Percentiles rank a stretch among this genome's conserved stretches.
phyloP scores from a whole-genome alignment of 495 filamentous ascomycete species.

The Xylaria sp. region DNA sequence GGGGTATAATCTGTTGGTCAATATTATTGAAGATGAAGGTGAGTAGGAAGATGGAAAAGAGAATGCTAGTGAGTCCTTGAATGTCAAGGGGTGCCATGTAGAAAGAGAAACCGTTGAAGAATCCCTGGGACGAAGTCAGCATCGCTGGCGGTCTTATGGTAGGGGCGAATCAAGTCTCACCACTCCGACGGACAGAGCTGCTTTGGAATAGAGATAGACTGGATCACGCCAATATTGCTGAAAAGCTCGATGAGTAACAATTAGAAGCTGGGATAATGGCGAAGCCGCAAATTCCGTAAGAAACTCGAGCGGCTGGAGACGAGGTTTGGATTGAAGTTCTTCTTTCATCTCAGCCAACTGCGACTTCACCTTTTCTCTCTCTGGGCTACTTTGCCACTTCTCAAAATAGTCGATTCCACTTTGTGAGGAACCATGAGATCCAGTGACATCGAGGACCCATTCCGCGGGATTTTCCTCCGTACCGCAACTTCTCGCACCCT shows the following conservation, averaged over 20 bases:
- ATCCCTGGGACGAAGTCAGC: conserved; percentile 39
- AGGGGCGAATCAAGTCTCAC: too few species aligned
- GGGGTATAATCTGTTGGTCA: conserved; percentile 72
- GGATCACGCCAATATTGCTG: too few species aligned
- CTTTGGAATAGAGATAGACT: too few species aligned
- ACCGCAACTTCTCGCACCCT: conserved; percentile 65
- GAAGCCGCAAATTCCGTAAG: too few species aligned
- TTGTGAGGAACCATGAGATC: not conserved
- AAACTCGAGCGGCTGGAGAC: too few species aligned
- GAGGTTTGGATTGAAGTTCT: too few species aligned
- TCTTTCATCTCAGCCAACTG: too few species aligned
- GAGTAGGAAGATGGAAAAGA: conserved; percentile 78
- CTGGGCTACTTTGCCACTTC: not conserved
- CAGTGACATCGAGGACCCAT: conserved; percentile 62
- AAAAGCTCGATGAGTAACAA: too few species aligned
- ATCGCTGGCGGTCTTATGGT: too few species aligned
- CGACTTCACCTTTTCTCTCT: too few species aligned
- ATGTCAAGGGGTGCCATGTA: conserved; percentile 63
- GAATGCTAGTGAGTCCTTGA: conserved; percentile 67
- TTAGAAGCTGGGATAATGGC: too few species aligned
- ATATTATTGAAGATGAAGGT: conserved; percentile 67
- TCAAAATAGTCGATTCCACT: not conserved
- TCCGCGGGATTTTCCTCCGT: conserved; percentile 68
- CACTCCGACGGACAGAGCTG: too few species aligned
- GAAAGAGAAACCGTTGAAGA: conserved; percentile 70